Base-by-base conservation (phyloP, 2,329 filamentous ascomycete species). In the Fusarium sp. region DNA sequence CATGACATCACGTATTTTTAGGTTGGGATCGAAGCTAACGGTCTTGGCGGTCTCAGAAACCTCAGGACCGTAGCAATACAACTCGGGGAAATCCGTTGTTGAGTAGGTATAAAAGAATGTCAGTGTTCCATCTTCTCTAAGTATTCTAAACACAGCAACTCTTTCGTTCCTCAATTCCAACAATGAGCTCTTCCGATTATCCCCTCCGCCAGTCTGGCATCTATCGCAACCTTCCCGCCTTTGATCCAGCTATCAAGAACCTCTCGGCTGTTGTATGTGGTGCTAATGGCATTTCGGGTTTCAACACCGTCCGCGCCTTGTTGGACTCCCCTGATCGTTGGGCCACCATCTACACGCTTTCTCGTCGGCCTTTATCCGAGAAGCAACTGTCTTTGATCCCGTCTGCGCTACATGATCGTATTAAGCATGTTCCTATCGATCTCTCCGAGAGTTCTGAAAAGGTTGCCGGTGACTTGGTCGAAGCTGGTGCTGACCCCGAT, bases 191-290 rank as follows among this genome's bases (percentile, higher is more conserved):
- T 43, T 43, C n/a, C 3, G 38, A 20, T 20, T 43, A 43, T 20
- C n/a, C 38, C n/a, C 43, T 47, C 6, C 43, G 43, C 43, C 20
- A 14, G 7, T 47, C 12, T 15, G 63, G 63, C 40, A 65, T 66
- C n/a, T 66, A 43, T n/a, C 63, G 56, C 43, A 66, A 66, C 33
- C 63, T 66, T 10, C 63, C 63, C 15, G 30, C 15, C 17, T 60
- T 60, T 22, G 57, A 60, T 22, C 57, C 37, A 17, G 15, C 35
- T 14, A n/a, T 60, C 20, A 60, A 43, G 22, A 25, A 22, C 6
- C 47, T 68, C n/a, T 63, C 27, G 4, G 65, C 65, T 12, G 20
- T 68, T 7, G 30, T 68, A 4, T 50, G 47, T 15, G 65, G 65
- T 8, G 59, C 32, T 3, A 63, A 17, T 14, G 40, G 65, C 0